Base-by-base conservation (phyloP, 2,329 filamentous ascomycete species). In the Fonsecaea multimorphosa region DNA sequence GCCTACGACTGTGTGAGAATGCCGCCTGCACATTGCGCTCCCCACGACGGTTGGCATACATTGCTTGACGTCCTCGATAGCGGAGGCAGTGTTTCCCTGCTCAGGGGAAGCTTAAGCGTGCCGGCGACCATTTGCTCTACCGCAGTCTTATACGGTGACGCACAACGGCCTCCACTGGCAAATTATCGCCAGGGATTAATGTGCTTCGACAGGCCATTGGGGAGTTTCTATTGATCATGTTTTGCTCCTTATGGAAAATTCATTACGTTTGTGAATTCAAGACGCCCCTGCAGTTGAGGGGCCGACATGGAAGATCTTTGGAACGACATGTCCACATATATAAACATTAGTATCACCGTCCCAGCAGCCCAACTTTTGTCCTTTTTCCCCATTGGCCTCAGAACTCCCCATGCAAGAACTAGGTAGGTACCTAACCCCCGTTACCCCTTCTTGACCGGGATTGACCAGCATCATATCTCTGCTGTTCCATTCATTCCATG, bases 171-270 rank as follows among this genome's bases (percentile, higher is more conserved):
- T 24, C 44, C 44, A 24, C 2, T 24, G 44, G 11, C 22, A 24
- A 6, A 27, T 49, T 49, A 3, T 14, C 4, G 44, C 38, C n/a
- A 2, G 9, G 22, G 44, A 24, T 49, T 24, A 24, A 49, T 27
- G 27, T 49, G 22, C 44, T 49, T 49, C 44, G 19, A 27, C 22
- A 14, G 11, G 19, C 32, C 32, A 8, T n/a, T 31, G 29, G 3
- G 3, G 19, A 49, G 12, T 49, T 49, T 49, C 16, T 22, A 49
- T 49, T 49, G 44, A n/a, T 49, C 44, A 49, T 49, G 5, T 49
- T 46, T 49, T 68, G 65, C 29, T 66, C 62, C 24, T 53, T 57
- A 54, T 12, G 52, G 52, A 54, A 36, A 32, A 54, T 54, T 32
- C 52, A 54, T 54, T 54, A 54, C 52, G 52, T 54, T 54, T 54